These are phyloP conservation scores for Sclerotinia nivalis DNA, from an alignment of 2,329 filamentous ascomycete species.

Conservation along the genomic window DNA sequence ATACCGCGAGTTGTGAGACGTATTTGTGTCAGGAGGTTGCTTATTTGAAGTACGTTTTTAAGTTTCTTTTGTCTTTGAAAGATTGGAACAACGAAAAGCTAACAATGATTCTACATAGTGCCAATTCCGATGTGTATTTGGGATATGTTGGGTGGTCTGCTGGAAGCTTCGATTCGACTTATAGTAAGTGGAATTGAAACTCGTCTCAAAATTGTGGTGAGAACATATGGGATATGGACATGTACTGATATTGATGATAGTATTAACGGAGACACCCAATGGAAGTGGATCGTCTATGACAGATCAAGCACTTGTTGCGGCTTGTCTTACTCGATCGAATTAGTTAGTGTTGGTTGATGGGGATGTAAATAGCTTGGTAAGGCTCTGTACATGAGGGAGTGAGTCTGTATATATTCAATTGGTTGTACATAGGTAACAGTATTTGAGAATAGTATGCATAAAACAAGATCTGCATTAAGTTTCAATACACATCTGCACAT, in stretches of 20 bases:
- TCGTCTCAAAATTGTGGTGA: neutral
- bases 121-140: constrained; percentile 44
- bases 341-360: neutral
- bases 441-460: neutral
- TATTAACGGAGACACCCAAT: constrained; percentile 34
- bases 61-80: neutral
- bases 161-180: constrained; percentile 39
- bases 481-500: neutral
- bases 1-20: constrained; percentile 39
- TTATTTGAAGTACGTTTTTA: constrained; percentile 37
- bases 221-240: no score
- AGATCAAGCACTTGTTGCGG: constrained; percentile 34
- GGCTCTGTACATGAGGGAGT: neutral
- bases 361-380: neutral
- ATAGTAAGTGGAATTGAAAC: constrained; percentile 27
- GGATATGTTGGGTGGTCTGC: constrained; percentile 45
- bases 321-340: constrained; percentile 30
- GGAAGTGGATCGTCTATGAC: constrained; percentile 27
- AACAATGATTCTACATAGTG: constrained; percentile 27
- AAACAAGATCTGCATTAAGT: neutral
- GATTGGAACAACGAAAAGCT: neutral
- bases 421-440: neutral
- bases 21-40: constrained; percentile 42
- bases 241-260: constrained; percentile 23
- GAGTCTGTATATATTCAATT: constrained; percentile 2